Conservation (phyloP, 352 stramenopile species). For the Phytophthora aleatoria region DNA sequence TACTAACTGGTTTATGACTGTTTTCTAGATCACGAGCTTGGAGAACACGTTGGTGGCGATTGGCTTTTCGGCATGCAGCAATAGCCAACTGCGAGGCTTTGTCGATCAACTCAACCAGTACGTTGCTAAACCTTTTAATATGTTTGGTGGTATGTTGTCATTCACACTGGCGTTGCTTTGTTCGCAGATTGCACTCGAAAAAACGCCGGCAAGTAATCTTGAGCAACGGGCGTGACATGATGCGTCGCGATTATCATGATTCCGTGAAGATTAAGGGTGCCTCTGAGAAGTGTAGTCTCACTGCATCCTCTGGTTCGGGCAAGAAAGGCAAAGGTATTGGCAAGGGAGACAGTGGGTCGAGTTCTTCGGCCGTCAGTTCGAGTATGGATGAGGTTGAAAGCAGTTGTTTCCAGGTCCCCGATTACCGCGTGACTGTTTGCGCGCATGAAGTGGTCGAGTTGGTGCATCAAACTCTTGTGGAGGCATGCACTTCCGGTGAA, state of each 20-base stretch:
- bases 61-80: constrained; percentile 53
- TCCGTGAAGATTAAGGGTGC: constrained; percentile 58
- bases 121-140: constrained; percentile 4
- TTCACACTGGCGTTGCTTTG: constrained; percentile 1
- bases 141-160: background rate
- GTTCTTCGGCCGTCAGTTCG: constrained; percentile 1
- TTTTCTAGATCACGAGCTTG: constrained; percentile 48
- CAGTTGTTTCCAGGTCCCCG: constrained; percentile 65
- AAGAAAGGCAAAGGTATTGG: constrained; percentile 43
- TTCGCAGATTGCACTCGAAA: constrained; percentile 64
- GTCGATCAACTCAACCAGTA: constrained; percentile 70
- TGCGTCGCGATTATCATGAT: constrained; percentile 64
- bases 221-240: constrained; percentile 51
- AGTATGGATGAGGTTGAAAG: constrained; percentile 44
- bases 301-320: constrained; percentile 35
- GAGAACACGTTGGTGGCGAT: constrained; percentile 53
- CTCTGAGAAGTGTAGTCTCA: constrained; percentile 63
- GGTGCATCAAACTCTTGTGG: constrained; percentile 64
- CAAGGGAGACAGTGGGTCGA: constrained; percentile 10
- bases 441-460: constrained; percentile 69
- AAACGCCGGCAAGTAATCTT: constrained; percentile 71
- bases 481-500: constrained; percentile 52
- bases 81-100: constrained; percentile 64
- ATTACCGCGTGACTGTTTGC: constrained; percentile 64
- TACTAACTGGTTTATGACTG: constrained; percentile 5